Conservation (phyloP, 495 filamentous ascomycete species). For the Letharia columbiana region DNA sequence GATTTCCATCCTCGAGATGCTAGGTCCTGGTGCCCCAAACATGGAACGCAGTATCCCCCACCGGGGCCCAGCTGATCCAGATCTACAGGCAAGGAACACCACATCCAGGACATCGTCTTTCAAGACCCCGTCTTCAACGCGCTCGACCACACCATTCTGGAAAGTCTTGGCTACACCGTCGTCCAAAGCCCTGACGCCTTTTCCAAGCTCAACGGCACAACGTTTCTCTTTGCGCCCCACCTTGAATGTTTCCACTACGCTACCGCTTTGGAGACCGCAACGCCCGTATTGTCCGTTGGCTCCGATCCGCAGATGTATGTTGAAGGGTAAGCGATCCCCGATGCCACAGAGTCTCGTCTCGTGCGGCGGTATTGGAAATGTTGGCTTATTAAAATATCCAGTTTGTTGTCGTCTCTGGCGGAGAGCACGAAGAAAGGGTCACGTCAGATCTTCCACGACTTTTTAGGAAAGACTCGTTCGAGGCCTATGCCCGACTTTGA, state of each 20-base stretch:
- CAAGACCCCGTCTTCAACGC: constrained; percentile 67
- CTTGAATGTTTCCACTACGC: constrained; percentile 28
- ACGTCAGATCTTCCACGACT: neutral
- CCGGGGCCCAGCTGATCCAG: neutral
- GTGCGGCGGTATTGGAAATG: neutral
- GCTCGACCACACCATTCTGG: constrained; percentile 51
- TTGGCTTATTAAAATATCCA: neutral
- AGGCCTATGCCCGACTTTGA: constrained; percentile 31
- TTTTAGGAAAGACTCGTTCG: constrained; percentile 20
- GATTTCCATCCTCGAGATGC: constrained; percentile 38
- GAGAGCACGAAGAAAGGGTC: constrained; percentile 1
- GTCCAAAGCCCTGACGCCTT: constrained; percentile 52
- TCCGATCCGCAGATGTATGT: constrained; percentile 20
- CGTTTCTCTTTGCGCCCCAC: constrained; percentile 54
- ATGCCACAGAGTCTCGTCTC: neutral
- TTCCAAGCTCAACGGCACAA: constrained; percentile 38
- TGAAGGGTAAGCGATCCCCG: constrained; percentile 4
- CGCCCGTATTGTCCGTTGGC: constrained; percentile 39
- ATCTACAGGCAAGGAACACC: neutral
- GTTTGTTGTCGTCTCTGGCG: neutral
- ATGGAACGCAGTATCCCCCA: neutral
- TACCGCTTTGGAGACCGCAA: constrained; percentile 27
- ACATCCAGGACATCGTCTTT: constrained; percentile 34
- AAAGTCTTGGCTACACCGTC: constrained; percentile 42
- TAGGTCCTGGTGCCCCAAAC: constrained; percentile 20